These are phyloP conservation scores for Claviceps pazoutovae DNA, from an alignment of 2,329 filamentous ascomycete species.

Conservation along the genomic window DNA sequence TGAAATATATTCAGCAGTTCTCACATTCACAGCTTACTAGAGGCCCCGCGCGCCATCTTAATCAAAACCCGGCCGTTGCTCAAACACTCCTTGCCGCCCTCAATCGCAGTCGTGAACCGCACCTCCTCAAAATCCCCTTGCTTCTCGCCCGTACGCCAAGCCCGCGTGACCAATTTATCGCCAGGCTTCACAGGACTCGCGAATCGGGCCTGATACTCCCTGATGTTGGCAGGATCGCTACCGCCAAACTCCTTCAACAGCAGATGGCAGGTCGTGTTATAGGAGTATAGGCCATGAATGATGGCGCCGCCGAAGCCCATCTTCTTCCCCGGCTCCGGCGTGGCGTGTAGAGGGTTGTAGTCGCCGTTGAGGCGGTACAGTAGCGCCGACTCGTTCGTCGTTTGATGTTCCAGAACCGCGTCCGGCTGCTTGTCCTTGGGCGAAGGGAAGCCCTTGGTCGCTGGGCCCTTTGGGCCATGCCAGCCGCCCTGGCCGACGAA, in stretches of 20 bases:
- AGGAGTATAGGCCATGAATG: slow-evolving; percentile 79
- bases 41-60: slow-evolving; percentile 41
- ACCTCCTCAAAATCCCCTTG: slow-evolving; percentile 65
- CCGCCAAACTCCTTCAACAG: slow-evolving; percentile 61
- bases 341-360: slow-evolving; percentile 86
- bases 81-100: slow-evolving; percentile 70
- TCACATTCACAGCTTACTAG: slow-evolving; percentile 45
- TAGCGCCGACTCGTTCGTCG: slow-evolving; percentile 55
- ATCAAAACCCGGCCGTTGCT: slow-evolving; percentile 77
- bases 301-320: slow-evolving; percentile 88
- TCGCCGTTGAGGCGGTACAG: slow-evolving; percentile 82
- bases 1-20: too few species aligned
- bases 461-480: slow-evolving; percentile 82
- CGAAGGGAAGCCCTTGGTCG: slow-evolving; percentile 63
- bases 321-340: slow-evolving; percentile 68
- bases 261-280: slow-evolving; percentile 65
- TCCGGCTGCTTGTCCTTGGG: slow-evolving; percentile 64
- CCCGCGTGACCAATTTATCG: slow-evolving; percentile 67
- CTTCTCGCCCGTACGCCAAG: slow-evolving; percentile 60
- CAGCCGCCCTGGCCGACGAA: slow-evolving; percentile 69
- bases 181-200: slow-evolving; percentile 73
- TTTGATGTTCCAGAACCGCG: slow-evolving; percentile 54
- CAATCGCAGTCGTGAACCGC: slow-evolving; percentile 64
- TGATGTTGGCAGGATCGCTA: slow-evolving; percentile 67
- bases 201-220: slow-evolving; percentile 81